These are phyloP conservation scores for Rhodotorula sp. DNA, from an alignment of 1,284 basidiomycete species.

Conservation along the genomic window DNA sequence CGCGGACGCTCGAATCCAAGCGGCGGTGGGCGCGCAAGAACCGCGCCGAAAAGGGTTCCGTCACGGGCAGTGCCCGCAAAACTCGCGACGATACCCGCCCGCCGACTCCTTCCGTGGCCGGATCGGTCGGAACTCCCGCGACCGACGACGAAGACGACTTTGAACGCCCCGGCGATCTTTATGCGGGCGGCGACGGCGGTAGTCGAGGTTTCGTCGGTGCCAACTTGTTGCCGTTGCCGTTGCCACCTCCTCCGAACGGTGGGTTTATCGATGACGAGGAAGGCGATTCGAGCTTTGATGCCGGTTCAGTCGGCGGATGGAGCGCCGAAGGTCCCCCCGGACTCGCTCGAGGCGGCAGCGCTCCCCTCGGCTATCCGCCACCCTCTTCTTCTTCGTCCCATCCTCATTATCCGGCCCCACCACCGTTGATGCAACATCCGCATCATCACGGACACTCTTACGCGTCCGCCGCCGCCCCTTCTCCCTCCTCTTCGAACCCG, in stretches of 20 bases:
- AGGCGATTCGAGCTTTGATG: conserved; percentile 17
- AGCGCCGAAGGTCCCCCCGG: conserved; percentile 5
- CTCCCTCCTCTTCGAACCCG: neutral
- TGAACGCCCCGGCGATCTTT: neutral
- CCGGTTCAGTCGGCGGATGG: conserved; percentile 6
- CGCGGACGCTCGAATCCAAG: conserved; percentile 55
- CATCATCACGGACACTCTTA: conserved; percentile 3
- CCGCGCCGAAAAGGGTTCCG: conserved; percentile 42
- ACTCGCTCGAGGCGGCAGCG: conserved; percentile 2
- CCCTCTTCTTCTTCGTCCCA: neutral
- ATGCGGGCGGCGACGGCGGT: neutral
- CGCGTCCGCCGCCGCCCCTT: neutral
- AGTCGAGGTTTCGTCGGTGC: no score
- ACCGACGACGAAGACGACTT: conserved; percentile 1
- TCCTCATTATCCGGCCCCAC: neutral
- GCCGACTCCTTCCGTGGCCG: neutral
- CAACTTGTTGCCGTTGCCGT: neutral
- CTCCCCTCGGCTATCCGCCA: neutral
- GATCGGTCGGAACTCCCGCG: conserved; percentile 10
- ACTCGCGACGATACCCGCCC: neutral
- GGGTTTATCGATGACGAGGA: conserved; percentile 9
- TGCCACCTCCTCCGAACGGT: neutral
- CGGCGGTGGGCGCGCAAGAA: conserved; percentile 56
- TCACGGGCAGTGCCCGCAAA: neutral
- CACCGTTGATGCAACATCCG: neutral